Percentiles rank a stretch among this genome's conserved stretches.
Conservation (phyloP, 805 yeast genomes). For the Wickerhamiella sorbophila region DNA sequence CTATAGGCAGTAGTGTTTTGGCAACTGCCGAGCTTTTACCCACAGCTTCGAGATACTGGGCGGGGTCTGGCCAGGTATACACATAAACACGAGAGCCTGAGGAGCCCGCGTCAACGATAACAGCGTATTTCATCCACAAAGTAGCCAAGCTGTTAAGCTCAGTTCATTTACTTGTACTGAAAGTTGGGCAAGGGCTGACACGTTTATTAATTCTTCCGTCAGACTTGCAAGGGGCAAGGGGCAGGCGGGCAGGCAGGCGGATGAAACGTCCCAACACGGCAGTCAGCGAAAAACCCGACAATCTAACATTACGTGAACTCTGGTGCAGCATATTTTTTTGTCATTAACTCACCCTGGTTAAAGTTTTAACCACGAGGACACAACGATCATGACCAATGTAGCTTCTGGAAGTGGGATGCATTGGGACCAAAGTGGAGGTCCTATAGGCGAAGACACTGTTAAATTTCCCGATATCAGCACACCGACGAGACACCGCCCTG, state of each 20-base stretch:
- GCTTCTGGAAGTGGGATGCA: not conserved
- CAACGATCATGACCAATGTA: not conserved
- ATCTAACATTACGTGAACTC: too few relatives aligned
- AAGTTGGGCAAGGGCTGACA: too few relatives aligned
- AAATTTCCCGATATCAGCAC: not conserved
- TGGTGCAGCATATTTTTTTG: too few relatives aligned
- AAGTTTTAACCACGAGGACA: too few relatives aligned
- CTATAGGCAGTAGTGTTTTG: conserved; percentile 52
- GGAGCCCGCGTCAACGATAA: conserved; percentile 90
- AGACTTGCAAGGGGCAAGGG: too few relatives aligned
- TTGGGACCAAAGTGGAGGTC: not conserved
- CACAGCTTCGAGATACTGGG: conserved; percentile 20
- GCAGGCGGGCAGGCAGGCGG: too few relatives aligned
- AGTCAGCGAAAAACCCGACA: too few relatives aligned
- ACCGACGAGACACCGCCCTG: not conserved
- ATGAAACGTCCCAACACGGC: too few relatives aligned
- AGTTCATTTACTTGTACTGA: too few relatives aligned
- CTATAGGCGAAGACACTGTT: not conserved
- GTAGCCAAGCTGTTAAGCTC: not conserved
- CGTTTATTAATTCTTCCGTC: too few relatives aligned
- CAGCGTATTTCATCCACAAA: conserved; percentile 56
- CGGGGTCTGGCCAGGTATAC: conserved; percentile 59
- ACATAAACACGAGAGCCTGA: conserved; percentile 84
- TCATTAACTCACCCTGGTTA: too few relatives aligned
- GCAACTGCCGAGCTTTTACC: conserved; percentile 23